Evolutionary conservation across 257 asterid species (phyloP), one percentile per base, ranked within the genome.

Genomic region (Solanum neorickii): DNA sequence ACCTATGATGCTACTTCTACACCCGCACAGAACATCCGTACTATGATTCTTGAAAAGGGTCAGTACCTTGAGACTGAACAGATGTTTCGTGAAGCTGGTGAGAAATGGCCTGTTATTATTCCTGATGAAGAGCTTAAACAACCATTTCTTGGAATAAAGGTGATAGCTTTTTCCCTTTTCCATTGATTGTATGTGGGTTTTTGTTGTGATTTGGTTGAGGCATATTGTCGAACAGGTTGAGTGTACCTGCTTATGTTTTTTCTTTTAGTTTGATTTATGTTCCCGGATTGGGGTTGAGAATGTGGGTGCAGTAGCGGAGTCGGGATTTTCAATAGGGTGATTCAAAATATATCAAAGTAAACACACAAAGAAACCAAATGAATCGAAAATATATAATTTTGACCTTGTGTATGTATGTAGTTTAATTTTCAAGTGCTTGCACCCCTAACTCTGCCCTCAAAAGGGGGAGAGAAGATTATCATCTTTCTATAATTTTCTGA

Each of bases 81-180:
- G 91, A 94, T 95, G 98, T 97, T 97, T 87, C 94, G 92, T 20
- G 98, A 96, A 66, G 98, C 97, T 23, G 98, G 98, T 69, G 98
- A 96, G 95, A 90, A 94, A 65, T 97, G 99, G 98, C 98, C 99
- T 16, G 98, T 97, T 56, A 25, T 94, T 29, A 92, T 97, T 66
- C 98, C 98, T 12, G 92, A 90, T 6, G 91, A 91, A n/a, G 99
- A 97, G 94, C 92, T 97, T 70, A 68, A 83, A 9, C 88, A 65
- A 12, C 96, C 98, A 23, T 93, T 93, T 60, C 88, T 86, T 15
- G 98, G 98, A 33, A 95, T 92, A 75, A 95, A 95, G 98, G 98
- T 95, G 46, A 9, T 60, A 12, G 37, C 41, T 60, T 31, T 68
- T 35, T 11, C 39, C 23, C 7, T 42, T 76, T 72, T 39, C 20